Base-by-base conservation (phyloP, 495 filamentous ascomycete species). In the Neurospora cerealis region DNA sequence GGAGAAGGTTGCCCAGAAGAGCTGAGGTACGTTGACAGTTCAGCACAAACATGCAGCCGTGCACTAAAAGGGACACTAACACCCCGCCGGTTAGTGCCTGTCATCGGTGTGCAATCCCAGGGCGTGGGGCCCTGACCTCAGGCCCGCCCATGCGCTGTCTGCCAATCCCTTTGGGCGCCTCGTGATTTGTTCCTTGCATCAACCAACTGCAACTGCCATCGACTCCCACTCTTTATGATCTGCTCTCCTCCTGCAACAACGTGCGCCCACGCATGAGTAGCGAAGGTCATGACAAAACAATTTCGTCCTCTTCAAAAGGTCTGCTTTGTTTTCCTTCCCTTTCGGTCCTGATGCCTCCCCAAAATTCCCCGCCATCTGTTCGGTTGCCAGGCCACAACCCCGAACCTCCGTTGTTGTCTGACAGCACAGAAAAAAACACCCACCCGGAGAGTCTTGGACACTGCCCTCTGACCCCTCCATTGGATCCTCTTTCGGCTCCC, bases 101-200 rank as follows among this genome's bases (percentile, higher is more conserved):
- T 28, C 54, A 34, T 62, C 54, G 24, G 54, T 62, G 54, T 32
- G 54, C 24, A 15, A 62, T 62, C 24, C 75, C 72, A 72, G 71
- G 72, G 76, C 78, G 80, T 81, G 79, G 79, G 79, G 77, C 76
- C 73, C 73, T 36, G 36, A 71, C 46, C 36, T 41, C 70, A 74
- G 70, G 70, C 70, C 6, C 13, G 70, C 54, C 54, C 54, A 17
- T 34, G 24, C 13, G 54, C 54, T 62, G 54, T 62, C 70, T 73
- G 73, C 71, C 72, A 73, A 15, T 36, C 70, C 46, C 32, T 71
- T 19, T 74, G 54, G 5, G 24, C 73, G 72, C 42, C 69, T 73
- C 76, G 74, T 82, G 81, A 82, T 82, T 81, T 82, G 81, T 77
- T 71, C 79, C 76, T 75, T 73, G 74, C 81, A 79, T 77, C 72